Evolutionary conservation across 305 asterid species (phyloP).

Genomic region (Solanum hybrid): DNA sequence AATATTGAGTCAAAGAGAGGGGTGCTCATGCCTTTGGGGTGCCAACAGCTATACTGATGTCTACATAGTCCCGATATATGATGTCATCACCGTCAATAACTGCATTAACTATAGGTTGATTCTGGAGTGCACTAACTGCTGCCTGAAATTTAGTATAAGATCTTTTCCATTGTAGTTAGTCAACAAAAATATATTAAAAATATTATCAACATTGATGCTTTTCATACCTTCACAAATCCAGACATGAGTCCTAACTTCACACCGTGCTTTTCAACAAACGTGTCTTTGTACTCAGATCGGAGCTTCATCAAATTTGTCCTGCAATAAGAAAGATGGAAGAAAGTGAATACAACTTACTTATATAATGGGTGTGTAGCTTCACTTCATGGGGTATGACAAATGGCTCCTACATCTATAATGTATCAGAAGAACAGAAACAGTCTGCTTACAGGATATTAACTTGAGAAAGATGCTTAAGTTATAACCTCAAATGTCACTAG

Average conservation of each 20-base stretch:
- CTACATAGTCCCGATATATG: constrained; percentile 19
- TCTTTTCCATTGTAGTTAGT: not conserved
- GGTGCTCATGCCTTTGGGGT: constrained; percentile 17
- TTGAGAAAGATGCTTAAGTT: not conserved
- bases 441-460: not conserved
- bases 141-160: constrained; percentile 13
- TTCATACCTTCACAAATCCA: constrained; percentile 16
- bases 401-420: not conserved
- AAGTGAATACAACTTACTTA: not conserved
- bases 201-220: not conserved
- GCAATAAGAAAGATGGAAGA: not conserved
- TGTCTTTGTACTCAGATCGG: constrained; percentile 20
- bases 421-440: not conserved
- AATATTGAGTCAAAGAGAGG: not conserved
- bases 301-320: constrained; percentile 27
- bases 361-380: not conserved
- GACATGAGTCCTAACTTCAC: constrained; percentile 25
- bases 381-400: not conserved
- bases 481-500: not conserved
- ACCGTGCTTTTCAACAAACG: constrained; percentile 20
- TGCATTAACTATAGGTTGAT: constrained; percentile 22
- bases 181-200: not conserved
- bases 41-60: constrained; percentile 25
- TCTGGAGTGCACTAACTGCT: constrained; percentile 21
- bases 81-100: constrained; percentile 22